Evolutionary conservation across 345 rosid genomes (phyloP).

Genomic region (Melastoma malabathricum): DNA sequence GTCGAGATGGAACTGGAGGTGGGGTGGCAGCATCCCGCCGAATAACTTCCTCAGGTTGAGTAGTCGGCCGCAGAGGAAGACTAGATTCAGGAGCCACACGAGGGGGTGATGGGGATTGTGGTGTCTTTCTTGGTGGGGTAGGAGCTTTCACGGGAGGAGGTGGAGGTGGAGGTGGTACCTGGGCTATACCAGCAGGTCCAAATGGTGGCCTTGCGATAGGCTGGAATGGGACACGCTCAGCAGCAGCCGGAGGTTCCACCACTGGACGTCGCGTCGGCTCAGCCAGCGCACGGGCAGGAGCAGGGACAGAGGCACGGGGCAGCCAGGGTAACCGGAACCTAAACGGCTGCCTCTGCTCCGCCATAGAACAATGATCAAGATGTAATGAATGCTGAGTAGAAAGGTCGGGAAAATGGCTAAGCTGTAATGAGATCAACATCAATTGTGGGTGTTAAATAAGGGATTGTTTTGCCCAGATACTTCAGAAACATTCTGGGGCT

Average conservation of each 20-base stretch:
- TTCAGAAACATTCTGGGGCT: constrained; percentile 15
- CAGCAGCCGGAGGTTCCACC: constrained; percentile 1
- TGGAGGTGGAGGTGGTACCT: not conserved
- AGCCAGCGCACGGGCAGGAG: constrained; percentile 12
- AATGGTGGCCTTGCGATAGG: constrained; percentile 26
- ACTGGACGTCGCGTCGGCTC: too few relatives aligned
- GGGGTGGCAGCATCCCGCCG: not conserved
- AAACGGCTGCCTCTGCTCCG: constrained; percentile 26
- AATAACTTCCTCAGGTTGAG: too few relatives aligned
- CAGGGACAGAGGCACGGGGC: constrained; percentile 8
- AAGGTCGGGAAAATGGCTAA: not conserved
- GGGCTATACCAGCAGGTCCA: constrained; percentile 30
- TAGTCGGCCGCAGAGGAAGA: constrained; percentile 11
- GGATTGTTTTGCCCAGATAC: constrained; percentile 20
- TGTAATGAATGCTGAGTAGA: not conserved
- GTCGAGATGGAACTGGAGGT: constrained; percentile 12
- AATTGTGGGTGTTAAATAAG: constrained; percentile 1
- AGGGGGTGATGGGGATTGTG: constrained; percentile 18
- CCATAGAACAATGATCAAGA: constrained; percentile 13
- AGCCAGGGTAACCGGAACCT: constrained; percentile 59
- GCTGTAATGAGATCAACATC: too few relatives aligned
- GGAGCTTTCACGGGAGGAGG: constrained; percentile 7
- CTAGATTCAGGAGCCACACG: constrained; percentile 16
- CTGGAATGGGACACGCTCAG: constrained; percentile 11
- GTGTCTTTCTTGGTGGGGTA: constrained; percentile 10